Evolutionary conservation across 2,329 filamentous ascomycete species (phyloP), one percentile per base, ranked within the genome.

Genomic region (Aaosphaeria pasadenensis): DNA sequence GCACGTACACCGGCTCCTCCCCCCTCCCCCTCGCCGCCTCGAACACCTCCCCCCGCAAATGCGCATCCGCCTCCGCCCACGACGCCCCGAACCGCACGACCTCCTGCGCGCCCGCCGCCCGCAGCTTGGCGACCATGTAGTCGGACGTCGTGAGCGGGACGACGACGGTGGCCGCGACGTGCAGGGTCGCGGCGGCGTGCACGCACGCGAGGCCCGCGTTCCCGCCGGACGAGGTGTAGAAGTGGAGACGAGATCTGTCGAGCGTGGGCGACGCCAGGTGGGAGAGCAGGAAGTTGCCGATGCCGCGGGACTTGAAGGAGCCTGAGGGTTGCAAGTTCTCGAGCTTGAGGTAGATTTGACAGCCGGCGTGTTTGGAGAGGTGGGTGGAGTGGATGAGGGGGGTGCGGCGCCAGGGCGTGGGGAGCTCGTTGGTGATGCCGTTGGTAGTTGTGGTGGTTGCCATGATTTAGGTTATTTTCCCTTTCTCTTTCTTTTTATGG

Each of bases 141-240:
- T 78, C 72, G 11, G 83, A 81, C 0, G 87, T 88, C 5, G 73
- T 76, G 5, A 74, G 60, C 0, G 89, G 87, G 1, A 91, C 81
- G 24, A 89, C 86, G 50, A 94, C 85, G 5, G 88, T 91, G 57
- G 82, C 83, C 1, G 81, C 82, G 39, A 78, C 77, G 1, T 75
- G 70, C 5, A 92, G 77, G 2, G 78, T 74, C 9, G 74, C 71
- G 6, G 88, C 86, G 1, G 89, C 86, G 31, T 81, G 83, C 9
- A 88, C 87, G 59, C 86, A 88, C 0, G 88, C 89, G 1, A 95
- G 80, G 1, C 89, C 89, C 1, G 89, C 89, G 63, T 94, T 94
- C 44, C 89, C 89, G 49, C 87, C 88, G 1, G 82, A 87, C 7
- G 84, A 85, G 62, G 80, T 86, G 74, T 88, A 92, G 78, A 91